These are phyloP conservation scores for Flueggea neowawraea DNA, from an alignment of 441 rosid genomes.

Conservation along the genomic window DNA sequence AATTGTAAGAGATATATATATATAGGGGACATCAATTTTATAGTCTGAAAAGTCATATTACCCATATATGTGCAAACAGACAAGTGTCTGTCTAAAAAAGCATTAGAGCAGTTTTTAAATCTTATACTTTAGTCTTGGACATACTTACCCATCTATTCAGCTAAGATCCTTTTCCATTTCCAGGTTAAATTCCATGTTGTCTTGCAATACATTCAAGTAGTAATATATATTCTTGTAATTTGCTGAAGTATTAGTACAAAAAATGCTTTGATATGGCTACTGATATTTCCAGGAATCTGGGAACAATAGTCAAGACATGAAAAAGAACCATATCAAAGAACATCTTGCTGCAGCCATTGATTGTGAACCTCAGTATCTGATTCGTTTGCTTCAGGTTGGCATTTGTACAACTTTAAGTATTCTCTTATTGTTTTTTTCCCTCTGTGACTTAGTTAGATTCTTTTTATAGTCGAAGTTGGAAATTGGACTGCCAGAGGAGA, in stretches of 20 bases:
- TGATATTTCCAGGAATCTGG: slow-evolving; percentile 69
- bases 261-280: not conserved
- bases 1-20: too few species aligned
- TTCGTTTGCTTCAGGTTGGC: slow-evolving; percentile 90
- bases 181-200: too few species aligned
- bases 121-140: too few species aligned
- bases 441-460: slow-evolving; percentile 12
- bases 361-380: slow-evolving; percentile 88
- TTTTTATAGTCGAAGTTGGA: slow-evolving; percentile 65
- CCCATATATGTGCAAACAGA: too few species aligned
- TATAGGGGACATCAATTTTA: too few species aligned
- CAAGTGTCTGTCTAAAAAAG: too few species aligned
- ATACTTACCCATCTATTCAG: too few species aligned
- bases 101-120: too few species aligned
- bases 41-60: too few species aligned
- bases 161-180: too few species aligned
- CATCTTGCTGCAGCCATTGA: slow-evolving; percentile 96
- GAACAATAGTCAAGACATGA: slow-evolving; percentile 92
- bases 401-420: slow-evolving; percentile 14
- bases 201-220: too few species aligned
- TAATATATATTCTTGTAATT: too few species aligned
- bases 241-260: not conserved
- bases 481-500: slow-evolving; percentile 76
- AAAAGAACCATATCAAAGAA: slow-evolving; percentile 80
- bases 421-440: not conserved